A percentile compares a stretch with the other conserved stretches of the same genome.
Conservation (phyloP, 2,329 filamentous ascomycete genomes). For the Paecilomyces formosus region DNA sequence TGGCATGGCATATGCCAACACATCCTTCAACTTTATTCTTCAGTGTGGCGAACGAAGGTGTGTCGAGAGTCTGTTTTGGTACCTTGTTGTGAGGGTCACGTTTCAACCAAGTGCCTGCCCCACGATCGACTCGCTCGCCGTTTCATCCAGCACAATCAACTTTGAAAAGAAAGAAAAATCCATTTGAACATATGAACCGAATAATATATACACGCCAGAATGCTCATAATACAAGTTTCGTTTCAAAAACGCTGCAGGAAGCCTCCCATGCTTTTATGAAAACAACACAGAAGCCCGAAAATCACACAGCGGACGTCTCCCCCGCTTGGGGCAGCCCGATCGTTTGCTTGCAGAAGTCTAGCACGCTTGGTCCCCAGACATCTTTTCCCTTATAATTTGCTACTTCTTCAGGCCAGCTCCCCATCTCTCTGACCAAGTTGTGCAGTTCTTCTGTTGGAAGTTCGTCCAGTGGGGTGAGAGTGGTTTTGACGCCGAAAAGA, state of each 20-base stretch:
- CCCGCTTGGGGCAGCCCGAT: conserved; percentile 8
- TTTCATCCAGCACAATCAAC: neutral
- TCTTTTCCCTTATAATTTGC: conserved; percentile 38
- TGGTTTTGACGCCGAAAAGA: conserved; percentile 45
- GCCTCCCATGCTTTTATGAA: neutral
- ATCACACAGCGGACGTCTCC: neutral
- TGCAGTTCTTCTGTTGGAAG: conserved; percentile 33
- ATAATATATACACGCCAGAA: neutral
- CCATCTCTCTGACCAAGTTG: conserved; percentile 37
- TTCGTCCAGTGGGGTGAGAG: conserved; percentile 34
- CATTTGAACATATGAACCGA: neutral
- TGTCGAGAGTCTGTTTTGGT: neutral
- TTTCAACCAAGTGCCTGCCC: neutral
- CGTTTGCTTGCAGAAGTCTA: conserved; percentile 26
- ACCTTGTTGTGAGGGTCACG: neutral
- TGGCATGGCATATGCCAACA: neutral
- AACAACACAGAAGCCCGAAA: neutral
- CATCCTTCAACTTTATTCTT: neutral
- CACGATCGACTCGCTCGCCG: neutral
- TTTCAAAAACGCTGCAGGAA: neutral
- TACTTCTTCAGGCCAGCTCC: conserved; percentile 39
- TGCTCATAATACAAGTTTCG: neutral
- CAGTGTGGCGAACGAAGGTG: neutral
- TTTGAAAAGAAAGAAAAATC: neutral
- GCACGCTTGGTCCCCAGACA: conserved; percentile 34